Evolutionary conservation across 164 flowering plant genomes (phyloP).

Genomic region (Akebia trifoliata): DNA sequence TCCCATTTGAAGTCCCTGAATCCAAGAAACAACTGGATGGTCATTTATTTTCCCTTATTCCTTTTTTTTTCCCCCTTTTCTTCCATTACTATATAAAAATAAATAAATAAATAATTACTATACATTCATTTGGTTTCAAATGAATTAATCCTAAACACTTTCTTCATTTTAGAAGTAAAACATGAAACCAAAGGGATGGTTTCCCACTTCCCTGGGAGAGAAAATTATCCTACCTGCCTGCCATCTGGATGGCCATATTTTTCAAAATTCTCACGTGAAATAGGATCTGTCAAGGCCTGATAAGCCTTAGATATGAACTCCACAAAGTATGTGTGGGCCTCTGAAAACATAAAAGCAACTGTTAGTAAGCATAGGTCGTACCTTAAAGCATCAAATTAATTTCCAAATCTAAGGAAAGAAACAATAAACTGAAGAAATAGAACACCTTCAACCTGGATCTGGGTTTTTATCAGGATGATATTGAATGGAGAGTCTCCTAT

Average conservation of each 20-base stretch:
- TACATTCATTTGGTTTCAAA: slow-evolving; percentile 1
- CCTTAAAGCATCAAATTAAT: neutral
- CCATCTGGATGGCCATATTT: slow-evolving; percentile 99
- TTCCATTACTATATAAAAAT: neutral
- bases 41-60: neutral
- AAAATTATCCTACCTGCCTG: slow-evolving; percentile 57
- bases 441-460: slow-evolving; percentile 81
- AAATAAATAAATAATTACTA: neutral
- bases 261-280: slow-evolving; percentile 92
- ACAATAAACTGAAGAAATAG: slow-evolving; percentile 16
- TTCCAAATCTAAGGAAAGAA: neutral
- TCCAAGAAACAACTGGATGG: slow-evolving; percentile 7
- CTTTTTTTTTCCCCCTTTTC: neutral
- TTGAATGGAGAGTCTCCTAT: slow-evolving; percentile 86
- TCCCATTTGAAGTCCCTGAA: slow-evolving; percentile 97
- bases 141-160: neutral
- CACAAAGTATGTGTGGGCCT: slow-evolving; percentile 86
- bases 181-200: neutral
- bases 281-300: slow-evolving; percentile 93
- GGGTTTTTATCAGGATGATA: slow-evolving; percentile 99
- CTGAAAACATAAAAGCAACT: slow-evolving; percentile 36
- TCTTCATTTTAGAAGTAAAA: slow-evolving; percentile 1
- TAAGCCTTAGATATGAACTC: slow-evolving; percentile 95
- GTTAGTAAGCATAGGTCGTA: slow-evolving; percentile 6
- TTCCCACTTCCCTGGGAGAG: slow-evolving; percentile 1